A percentile compares a stretch with the other conserved stretches of the same genome.
Conservation (phyloP, 768 basidiomycete species). For the Serendipita sp. region DNA sequence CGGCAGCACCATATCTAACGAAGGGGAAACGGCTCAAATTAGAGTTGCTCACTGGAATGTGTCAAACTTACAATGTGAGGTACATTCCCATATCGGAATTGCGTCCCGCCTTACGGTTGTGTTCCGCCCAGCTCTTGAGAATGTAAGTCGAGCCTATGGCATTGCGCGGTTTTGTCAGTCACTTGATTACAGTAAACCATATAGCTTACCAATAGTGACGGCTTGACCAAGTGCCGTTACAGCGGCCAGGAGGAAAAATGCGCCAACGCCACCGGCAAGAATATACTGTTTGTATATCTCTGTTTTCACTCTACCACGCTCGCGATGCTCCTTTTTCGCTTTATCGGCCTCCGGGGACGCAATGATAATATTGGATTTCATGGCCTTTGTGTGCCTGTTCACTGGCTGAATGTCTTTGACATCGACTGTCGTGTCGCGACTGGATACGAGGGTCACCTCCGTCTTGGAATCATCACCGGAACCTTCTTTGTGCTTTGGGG, state of each 20-base stretch:
- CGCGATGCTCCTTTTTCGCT: conserved; percentile 51
- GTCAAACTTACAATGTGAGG: conserved; percentile 24
- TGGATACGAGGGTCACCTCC: conserved; percentile 2
- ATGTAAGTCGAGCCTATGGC: conserved; percentile 23
- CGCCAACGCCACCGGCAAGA: conserved; percentile 51
- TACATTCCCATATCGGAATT: conserved; percentile 36
- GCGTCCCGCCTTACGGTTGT: conserved; percentile 43
- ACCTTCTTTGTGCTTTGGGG: conserved; percentile 24
- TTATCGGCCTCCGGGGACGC: conserved; percentile 25
- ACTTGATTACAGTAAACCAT: background rate
- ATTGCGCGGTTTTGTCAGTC: too few species aligned
- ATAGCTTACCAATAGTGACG: conserved; percentile 27
- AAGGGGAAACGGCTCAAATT: too few species aligned
- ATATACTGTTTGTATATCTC: conserved; percentile 68
- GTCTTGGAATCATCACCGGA: conserved; percentile 13
- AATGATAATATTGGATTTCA: background rate
- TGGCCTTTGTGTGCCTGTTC: background rate
- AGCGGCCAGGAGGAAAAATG: conserved; percentile 39
- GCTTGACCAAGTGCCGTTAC: conserved; percentile 41
- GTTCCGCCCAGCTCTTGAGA: conserved; percentile 70
- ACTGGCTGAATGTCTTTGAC: background rate
- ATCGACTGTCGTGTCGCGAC: background rate
- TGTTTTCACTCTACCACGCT: conserved; percentile 66
- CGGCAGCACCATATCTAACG: conserved; percentile 37
- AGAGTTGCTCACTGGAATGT: too few species aligned